These are phyloP conservation scores for Heterobasidion occidentale DNA, from an alignment of 1,284 basidiomycete species.

Conservation along the genomic window DNA sequence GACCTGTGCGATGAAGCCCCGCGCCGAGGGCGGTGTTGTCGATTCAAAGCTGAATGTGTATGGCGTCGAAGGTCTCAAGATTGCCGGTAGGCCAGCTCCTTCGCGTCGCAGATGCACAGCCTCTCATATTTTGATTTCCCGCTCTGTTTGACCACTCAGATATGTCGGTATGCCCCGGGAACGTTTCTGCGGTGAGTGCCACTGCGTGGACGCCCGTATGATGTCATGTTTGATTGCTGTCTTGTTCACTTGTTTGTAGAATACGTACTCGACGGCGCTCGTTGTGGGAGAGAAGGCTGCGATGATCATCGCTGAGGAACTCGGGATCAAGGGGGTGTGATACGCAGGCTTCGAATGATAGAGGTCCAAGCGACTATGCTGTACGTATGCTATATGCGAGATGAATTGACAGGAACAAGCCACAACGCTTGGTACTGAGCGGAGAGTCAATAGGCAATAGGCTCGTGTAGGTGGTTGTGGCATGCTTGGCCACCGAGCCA, in stretches of 20 bases:
- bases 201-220: no score
- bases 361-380: no score
- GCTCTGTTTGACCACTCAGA: conserved; percentile 17
- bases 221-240: background rate
- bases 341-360: background rate
- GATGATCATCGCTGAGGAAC: conserved; percentile 34
- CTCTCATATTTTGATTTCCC: background rate
- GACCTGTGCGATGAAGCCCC: conserved; percentile 62
- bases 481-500: no score
- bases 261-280: conserved; percentile 42
- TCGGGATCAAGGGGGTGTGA: conserved; percentile 23
- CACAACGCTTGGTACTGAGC: no score
- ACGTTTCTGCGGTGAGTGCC: conserved; percentile 29
- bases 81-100: conserved; percentile 28
- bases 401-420: no score
- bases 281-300: conserved; percentile 44
- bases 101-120: background rate
- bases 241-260: conserved; percentile 13
- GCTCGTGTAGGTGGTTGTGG: no score
- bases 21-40: conserved; percentile 50
- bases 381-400: no score
- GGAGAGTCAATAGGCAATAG: no score
- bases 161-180: conserved; percentile 37
- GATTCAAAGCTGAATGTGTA: conserved; percentile 56
- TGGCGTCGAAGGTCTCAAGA: conserved; percentile 49